phyloP scores from a whole-genome alignment of 441 rosid genomes.

The Erodium texanum region DNA sequence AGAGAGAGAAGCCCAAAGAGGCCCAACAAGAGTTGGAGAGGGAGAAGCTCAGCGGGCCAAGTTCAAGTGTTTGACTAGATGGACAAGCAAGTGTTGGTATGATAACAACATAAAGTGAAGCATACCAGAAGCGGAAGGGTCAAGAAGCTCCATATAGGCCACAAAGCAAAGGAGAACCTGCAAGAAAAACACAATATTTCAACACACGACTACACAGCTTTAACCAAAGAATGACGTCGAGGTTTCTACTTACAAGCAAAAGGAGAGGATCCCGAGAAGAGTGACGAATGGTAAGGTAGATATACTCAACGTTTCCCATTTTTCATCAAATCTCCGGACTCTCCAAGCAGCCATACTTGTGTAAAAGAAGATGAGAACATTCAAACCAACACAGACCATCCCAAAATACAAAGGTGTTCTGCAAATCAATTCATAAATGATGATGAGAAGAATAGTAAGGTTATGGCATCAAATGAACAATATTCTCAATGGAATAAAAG shows the following conservation, averaged over 20 bases:
- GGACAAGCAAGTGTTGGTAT: too few relatives aligned
- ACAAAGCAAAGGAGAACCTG: constrained; percentile 74
- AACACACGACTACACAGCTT: not conserved
- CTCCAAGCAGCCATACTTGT: constrained; percentile 75
- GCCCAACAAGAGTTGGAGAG: too few relatives aligned
- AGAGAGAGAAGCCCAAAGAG: too few relatives aligned
- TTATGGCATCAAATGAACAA: not conserved
- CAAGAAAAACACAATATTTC: constrained; percentile 12
- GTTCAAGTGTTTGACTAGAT: too few relatives aligned
- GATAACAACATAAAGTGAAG: not conserved
- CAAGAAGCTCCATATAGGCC: constrained; percentile 97
- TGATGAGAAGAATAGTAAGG: not conserved
- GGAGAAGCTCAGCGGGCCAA: too few relatives aligned
- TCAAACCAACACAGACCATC: constrained; percentile 56
- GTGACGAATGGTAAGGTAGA: constrained; percentile 80
- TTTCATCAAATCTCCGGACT: constrained; percentile 77
- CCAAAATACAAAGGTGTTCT: constrained; percentile 87
- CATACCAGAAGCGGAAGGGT: constrained; percentile 88
- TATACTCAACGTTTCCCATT: constrained; percentile 69
- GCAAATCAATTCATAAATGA: constrained; percentile 20
- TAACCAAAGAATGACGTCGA: constrained; percentile 12
- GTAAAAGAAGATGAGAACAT: constrained; percentile 60
- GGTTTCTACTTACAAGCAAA: constrained; percentile 64
- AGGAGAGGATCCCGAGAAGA: constrained; percentile 66
- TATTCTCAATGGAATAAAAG: not conserved